phyloP scores from a whole-genome alignment of 306 rosid genomes.

The Cicer pinnatifidum region DNA sequence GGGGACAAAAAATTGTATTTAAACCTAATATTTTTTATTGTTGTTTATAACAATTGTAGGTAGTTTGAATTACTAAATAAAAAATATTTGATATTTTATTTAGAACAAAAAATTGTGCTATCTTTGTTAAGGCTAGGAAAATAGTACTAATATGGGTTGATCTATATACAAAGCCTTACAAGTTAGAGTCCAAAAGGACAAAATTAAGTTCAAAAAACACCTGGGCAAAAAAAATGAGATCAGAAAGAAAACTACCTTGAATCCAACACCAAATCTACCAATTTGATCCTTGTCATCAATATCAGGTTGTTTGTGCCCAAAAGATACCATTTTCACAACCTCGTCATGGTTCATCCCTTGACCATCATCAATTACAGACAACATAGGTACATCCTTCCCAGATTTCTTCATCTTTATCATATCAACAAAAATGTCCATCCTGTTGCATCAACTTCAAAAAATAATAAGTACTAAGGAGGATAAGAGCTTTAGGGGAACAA shows the following conservation, averaged over 20 bases:
- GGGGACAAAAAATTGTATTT: too few relatives aligned
- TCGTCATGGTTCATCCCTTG: conserved; percentile 62
- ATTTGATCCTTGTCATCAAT: conserved; percentile 50
- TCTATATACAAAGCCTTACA: too few relatives aligned
- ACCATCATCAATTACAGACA: conserved; percentile 64
- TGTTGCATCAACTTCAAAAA: conserved; percentile 46
- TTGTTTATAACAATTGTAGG: too few relatives aligned
- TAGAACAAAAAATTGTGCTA: too few relatives aligned
- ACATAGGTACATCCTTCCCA: conserved; percentile 52
- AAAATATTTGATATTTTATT: too few relatives aligned
- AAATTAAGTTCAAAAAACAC: too few relatives aligned
- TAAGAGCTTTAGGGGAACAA: too few relatives aligned
- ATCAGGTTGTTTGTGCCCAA: conserved; percentile 56
- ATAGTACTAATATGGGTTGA: too few relatives aligned
- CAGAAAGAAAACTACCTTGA: conserved; percentile 51
- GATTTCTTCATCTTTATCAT: conserved; percentile 51
- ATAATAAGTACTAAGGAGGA: background rate
- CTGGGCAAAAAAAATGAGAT: background rate
- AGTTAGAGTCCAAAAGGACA: too few relatives aligned
- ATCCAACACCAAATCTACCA: conserved; percentile 70
- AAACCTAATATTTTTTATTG: too few relatives aligned
- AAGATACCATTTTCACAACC: conserved; percentile 55
- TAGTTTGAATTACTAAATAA: too few relatives aligned
- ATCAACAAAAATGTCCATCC: conserved; percentile 56
- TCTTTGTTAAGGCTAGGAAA: too few relatives aligned